Evolutionary conservation across 1,284 basidiomycete species (phyloP), one percentile per base, ranked within the genome.

Genomic region (Naganishia albida): DNA sequence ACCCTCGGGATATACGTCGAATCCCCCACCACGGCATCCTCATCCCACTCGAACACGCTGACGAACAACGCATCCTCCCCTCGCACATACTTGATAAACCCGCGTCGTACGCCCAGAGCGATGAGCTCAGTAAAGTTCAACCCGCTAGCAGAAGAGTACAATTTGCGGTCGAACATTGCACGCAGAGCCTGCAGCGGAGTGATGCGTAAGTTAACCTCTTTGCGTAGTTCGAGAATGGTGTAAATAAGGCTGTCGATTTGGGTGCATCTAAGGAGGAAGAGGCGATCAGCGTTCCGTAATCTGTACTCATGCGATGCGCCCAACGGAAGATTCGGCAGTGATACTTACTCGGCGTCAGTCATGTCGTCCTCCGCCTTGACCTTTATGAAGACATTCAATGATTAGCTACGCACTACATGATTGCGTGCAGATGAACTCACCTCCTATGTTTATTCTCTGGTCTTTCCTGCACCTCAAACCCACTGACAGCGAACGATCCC

Each of bases 201-300:
- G 34, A 38, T 40, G 23, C 25, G 38, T 38, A 42, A 42, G 10
- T 55, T 40, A 62, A 63, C 56, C 63, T 67, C 40, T 63, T 28
- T 23, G 67, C 67, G 49, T 59, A 70, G 56, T 7, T 62, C 65
- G 20, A 68, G 30, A 28, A 60, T 50, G 28, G 64, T 65, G 65
- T 67, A 68, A 43, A 63, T 63, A 12, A 67, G 65, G 30, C 64
- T 39, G 39, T 55, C 68, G 39, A 63, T 54, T 43, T 64, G 66
- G 25, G 55, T 63, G 13, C 59, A 54, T 30, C 63, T 55, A n/a
- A 52, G 63, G 40, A 67, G 56, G 26, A 56, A 63, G 44, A 68
- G 39, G 70, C 70, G 38, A 70, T 64, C 13, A 69, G 64, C 26
- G 68, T 69, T 50, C 72, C 72, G 10, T 34, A 10, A 4, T 34